Conservation (phyloP, 257 asterid species). For the Plectranthus barbatus region DNA sequence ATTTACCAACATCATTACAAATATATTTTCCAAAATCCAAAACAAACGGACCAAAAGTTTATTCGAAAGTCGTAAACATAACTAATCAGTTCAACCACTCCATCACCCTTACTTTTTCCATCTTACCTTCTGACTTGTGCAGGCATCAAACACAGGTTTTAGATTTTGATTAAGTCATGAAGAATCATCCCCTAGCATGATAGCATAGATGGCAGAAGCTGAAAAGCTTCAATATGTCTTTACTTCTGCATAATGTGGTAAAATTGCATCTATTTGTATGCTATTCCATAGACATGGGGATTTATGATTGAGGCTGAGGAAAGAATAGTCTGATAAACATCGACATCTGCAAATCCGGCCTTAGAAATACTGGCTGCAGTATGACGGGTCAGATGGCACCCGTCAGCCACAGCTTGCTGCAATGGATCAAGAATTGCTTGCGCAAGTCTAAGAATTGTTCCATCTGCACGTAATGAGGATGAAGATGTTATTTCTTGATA, state of each 20-base stretch:
- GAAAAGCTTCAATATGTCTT: background rate
- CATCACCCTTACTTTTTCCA: background rate
- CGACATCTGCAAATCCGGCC: conserved; percentile 54
- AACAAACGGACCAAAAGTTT: conserved; percentile 1
- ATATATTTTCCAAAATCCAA: background rate
- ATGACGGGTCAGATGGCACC: conserved; percentile 67
- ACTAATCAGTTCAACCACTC: conserved; percentile 11
- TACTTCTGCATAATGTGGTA: background rate
- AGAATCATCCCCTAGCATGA: background rate
- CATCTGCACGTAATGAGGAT: conserved; percentile 39
- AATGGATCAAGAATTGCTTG: conserved; percentile 77
- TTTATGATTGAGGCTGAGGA: conserved; percentile 49
- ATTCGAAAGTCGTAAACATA: background rate
- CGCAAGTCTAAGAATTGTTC: conserved; percentile 45
- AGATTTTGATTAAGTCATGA: no score
- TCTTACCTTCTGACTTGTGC: background rate
- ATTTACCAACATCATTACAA: background rate
- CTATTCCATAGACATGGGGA: conserved; percentile 72
- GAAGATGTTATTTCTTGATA: background rate
- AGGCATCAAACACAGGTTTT: background rate
- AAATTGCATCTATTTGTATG: conserved; percentile 32
- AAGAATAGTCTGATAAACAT: conserved; percentile 36
- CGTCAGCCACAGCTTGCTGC: conserved; percentile 70
- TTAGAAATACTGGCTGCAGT: conserved; percentile 37
- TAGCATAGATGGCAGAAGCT: background rate